These are phyloP conservation scores for Brachypodium distachyon DNA, from an alignment of 202 grass and related monocot genomes.

Conservation along the genomic window DNA sequence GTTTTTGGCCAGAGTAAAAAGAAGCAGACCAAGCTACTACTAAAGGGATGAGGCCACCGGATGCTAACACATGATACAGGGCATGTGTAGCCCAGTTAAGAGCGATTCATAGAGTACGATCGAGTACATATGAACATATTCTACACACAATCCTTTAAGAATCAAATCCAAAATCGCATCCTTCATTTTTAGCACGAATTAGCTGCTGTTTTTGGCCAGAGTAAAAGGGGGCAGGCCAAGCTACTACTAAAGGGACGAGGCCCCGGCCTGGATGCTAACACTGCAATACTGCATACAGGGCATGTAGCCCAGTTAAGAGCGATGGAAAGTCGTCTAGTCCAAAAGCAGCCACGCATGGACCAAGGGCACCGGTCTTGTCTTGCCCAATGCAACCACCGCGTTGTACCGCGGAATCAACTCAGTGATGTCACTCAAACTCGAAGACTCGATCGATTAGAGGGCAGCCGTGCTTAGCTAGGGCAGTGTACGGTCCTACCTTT, in stretches of 20 bases:
- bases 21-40: no score
- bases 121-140: no score
- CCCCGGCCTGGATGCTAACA: no score
- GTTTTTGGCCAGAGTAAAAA: background rate
- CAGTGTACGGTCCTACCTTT: background rate
- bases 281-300: background rate
- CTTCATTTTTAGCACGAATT: background rate
- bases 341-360: background rate
- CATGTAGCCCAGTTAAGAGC: background rate
- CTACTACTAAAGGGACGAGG: no score
- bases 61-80: no score
- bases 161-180: background rate
- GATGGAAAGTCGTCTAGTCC: background rate
- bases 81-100: no score
- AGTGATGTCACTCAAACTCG: constrained; percentile 1
- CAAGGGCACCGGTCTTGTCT: background rate
- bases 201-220: background rate
- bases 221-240: background rate
- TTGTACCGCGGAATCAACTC: constrained; percentile 26
- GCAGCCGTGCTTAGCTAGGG: background rate
- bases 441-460: background rate
- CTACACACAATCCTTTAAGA: background rate
- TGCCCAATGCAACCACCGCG: background rate
- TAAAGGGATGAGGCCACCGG: no score
- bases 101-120: no score